Base-by-base conservation (phyloP, 2,329 filamentous ascomycete species). In the Neoascochyta sp. region DNA sequence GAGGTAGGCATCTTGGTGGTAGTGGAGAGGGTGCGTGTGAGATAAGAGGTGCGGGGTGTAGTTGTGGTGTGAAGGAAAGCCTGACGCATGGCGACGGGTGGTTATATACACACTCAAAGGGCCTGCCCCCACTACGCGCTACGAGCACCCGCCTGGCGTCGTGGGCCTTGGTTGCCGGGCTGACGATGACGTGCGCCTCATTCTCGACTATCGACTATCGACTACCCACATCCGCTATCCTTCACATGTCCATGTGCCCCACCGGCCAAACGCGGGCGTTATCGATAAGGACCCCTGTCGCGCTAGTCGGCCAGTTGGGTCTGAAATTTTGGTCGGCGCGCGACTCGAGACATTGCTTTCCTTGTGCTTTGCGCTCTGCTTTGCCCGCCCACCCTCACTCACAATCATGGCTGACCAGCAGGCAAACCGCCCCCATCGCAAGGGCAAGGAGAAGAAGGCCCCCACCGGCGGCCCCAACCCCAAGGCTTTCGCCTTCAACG, bases 401-500 rank as follows among this genome's bases (percentile, higher is more conserved):
- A 32, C 27, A 20, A 24, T 3, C 14, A 59, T 60, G 56, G 84
- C 89, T 61, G 76, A 87, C 41, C 89, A 95, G 69, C 89, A 95
- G 69, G 65, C 75, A 24, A 88, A 96, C 58, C 81, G 86, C 66
- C 78, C 87, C 53, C 90, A 96, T 72, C 76, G 89, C 55, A 81
- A 86, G 56, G 70, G 81, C 16, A 95, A 95, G 67, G 86, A 92
- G 67, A 94, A 93, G 73, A 93, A 93, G 72, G 78, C 82, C 63
- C 73, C 70, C 54, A 65, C 80, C 37, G 52, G 43, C 80, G 86
- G 85, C 32, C 73, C 71, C 43, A 95, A 95, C 60, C 86, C 87
- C 3, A 95, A 95, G 67, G 89, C 89, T 9, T 95, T 95, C 63
- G 83, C 86, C 32, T 86, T 84, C 61, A 74, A 86, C 22, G 82